Conservation (phyloP, 2,329 filamentous ascomycete genomes). For the Colletotrichum tofieldiae region DNA sequence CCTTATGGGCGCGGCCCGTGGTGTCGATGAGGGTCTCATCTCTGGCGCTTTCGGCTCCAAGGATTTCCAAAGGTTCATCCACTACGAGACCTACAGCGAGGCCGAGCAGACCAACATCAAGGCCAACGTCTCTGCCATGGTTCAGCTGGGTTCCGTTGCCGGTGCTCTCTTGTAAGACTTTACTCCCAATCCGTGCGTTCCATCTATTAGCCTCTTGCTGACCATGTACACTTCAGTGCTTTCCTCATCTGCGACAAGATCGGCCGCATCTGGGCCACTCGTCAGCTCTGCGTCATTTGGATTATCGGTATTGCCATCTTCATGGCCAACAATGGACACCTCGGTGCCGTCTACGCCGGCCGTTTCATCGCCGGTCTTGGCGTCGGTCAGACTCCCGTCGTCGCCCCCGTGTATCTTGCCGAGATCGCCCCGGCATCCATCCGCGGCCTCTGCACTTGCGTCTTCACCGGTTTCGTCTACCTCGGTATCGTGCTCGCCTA, state of each 20-base stretch:
- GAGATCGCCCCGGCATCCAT: conserved; percentile 80
- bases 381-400: conserved; percentile 77
- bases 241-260: conserved; percentile 73
- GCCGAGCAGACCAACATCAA: conserved; percentile 77
- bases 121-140: conserved; percentile 85
- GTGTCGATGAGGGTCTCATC: conserved; percentile 87
- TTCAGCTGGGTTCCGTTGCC: conserved; percentile 82
- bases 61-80: conserved; percentile 73
- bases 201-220: background rate
- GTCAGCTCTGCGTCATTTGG: conserved; percentile 71
- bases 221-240: conserved; percentile 58
- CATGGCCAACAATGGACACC: conserved; percentile 68
- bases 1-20: conserved; percentile 82
- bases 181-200: background rate
- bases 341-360: conserved; percentile 74
- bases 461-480: conserved; percentile 73
- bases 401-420: conserved; percentile 80
- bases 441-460: conserved; percentile 80
- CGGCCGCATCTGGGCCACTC: conserved; percentile 75
- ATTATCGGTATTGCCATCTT: conserved; percentile 72
- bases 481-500: conserved; percentile 85
- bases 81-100: conserved; percentile 67
- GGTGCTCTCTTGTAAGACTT: conserved; percentile 73
- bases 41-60: conserved; percentile 79
- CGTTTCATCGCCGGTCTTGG: conserved; percentile 78